These are phyloP conservation scores for Paramecium caudatum DNA, from an alignment of 73 alveolate species.

Conservation along the genomic window DNA sequence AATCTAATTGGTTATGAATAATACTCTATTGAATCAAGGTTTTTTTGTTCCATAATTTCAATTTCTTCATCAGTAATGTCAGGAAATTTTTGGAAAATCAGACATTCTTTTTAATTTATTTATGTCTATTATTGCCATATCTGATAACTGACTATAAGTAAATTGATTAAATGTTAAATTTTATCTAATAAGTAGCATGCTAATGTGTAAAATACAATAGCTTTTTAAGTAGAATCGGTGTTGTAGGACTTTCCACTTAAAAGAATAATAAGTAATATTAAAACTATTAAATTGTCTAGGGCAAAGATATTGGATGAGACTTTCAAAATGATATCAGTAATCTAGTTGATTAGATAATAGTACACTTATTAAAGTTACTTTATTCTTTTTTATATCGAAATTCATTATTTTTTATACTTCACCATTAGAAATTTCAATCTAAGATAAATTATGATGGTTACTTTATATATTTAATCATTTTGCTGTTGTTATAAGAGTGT, in stretches of 20 bases:
- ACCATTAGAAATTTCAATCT: slow-evolving; percentile 56
- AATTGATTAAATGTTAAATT: slow-evolving; percentile 6
- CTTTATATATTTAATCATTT: slow-evolving; percentile 15
- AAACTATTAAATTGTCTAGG: slow-evolving; percentile 8
- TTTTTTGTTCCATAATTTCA: not conserved
- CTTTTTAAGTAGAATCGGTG: not conserved
- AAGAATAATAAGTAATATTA: not conserved
- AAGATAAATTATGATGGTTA: not conserved
- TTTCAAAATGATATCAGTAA: not conserved
- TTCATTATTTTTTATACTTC: slow-evolving; percentile 1
- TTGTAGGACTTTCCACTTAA: not conserved
- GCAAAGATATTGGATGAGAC: not conserved
- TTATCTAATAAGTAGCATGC: slow-evolving; percentile 6
- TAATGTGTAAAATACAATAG: not conserved
- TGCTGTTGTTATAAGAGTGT: not conserved
- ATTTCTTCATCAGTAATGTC: slow-evolving; percentile 9
- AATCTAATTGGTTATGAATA: not conserved
- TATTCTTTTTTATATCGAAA: slow-evolving; percentile 1
- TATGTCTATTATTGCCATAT: not conserved
- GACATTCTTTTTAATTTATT: not conserved
- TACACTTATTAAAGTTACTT: slow-evolving; percentile 13
- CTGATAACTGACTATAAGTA: not conserved
- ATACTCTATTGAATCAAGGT: slow-evolving; percentile 13
- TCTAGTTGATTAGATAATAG: not conserved
- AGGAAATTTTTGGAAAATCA: slow-evolving; percentile 21